Percentiles rank a stretch among this genome's conserved stretches.
These are phyloP conservation scores for Russula abietina DNA, from an alignment of 768 basidiomycete species.

Conservation along the genomic window DNA sequence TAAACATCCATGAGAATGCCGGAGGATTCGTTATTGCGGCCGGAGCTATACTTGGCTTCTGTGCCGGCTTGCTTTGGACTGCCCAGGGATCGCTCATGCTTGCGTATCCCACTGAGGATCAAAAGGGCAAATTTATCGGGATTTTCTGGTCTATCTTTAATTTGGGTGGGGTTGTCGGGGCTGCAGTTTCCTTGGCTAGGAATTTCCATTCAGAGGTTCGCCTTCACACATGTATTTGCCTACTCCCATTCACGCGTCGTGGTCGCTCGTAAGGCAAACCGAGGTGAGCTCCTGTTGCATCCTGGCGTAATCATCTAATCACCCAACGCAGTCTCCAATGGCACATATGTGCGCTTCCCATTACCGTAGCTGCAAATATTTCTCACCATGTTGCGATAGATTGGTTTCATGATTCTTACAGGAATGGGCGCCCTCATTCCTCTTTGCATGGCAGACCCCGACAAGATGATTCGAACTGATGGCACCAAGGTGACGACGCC, in stretches of 20 bases:
- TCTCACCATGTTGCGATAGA: conserved; percentile 37
- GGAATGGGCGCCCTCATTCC: conserved; percentile 63
- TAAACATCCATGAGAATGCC: conserved; percentile 62
- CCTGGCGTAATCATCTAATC: not conserved
- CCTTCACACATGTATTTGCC: conserved; percentile 13
- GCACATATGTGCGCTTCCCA: conserved; percentile 56
- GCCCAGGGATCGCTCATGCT: conserved; percentile 83
- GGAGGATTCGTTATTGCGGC: conserved; percentile 62
- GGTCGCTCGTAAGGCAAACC: conserved; percentile 26
- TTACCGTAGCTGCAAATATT: not conserved
- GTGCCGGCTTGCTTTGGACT: conserved; percentile 71
- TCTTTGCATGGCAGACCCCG: conserved; percentile 63
- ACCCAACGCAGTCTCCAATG: conserved; percentile 48
- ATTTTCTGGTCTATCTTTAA: conserved; percentile 87
- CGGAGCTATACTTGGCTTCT: conserved; percentile 68
- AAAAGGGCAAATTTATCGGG: conserved; percentile 73
- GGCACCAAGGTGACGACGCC: conserved; percentile 59
- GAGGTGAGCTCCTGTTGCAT: conserved; percentile 26
- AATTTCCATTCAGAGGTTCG: conserved; percentile 60
- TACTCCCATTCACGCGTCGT: not conserved
- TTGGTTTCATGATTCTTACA: conserved; percentile 69
- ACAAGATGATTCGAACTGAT: conserved; percentile 67
- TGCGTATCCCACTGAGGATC: conserved; percentile 71
- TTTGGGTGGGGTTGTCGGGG: conserved; percentile 71
- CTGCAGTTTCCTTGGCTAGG: conserved; percentile 64